Conservation (phyloP, 768 basidiomycete genomes). For the Panaeolus cyanescens region DNA sequence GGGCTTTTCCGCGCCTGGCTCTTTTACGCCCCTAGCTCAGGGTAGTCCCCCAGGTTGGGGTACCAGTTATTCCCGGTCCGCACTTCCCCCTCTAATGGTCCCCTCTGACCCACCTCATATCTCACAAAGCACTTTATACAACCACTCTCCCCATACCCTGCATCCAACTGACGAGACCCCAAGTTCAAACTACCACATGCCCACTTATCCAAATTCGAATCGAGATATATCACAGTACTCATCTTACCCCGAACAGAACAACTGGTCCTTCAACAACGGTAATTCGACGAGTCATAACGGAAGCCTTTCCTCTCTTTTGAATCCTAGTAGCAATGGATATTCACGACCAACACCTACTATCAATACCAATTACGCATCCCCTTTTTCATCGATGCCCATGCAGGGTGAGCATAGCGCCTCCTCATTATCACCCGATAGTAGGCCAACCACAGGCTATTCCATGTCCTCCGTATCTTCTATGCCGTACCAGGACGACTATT, state of each 20-base stretch:
- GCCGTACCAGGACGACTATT: slow-evolving; percentile 75
- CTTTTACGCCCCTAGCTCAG: slow-evolving; percentile 73
- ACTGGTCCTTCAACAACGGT: slow-evolving; percentile 52
- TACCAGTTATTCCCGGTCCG: slow-evolving; percentile 57
- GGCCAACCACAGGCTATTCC: slow-evolving; percentile 85
- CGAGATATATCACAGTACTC: slow-evolving; percentile 60
- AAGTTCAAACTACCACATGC: slow-evolving; percentile 45
- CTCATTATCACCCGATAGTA: slow-evolving; percentile 81
- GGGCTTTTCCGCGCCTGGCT: slow-evolving; percentile 83
- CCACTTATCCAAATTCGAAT: slow-evolving; percentile 42
- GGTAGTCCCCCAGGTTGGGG: slow-evolving; percentile 60
- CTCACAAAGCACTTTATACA: slow-evolving; percentile 57
- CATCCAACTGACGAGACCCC: slow-evolving; percentile 75
- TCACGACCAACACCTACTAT: slow-evolving; percentile 68
- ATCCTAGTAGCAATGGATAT: slow-evolving; percentile 63
- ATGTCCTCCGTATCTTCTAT: slow-evolving; percentile 81
- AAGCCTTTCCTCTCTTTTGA: slow-evolving; percentile 76
- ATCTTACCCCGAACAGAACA: slow-evolving; percentile 55
- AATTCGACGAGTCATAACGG: slow-evolving; percentile 65
- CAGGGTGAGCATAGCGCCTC: slow-evolving; percentile 69
- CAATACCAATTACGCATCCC: slow-evolving; percentile 70
- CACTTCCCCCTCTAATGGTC: slow-evolving; percentile 81
- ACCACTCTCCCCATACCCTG: slow-evolving; percentile 59
- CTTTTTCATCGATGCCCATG: slow-evolving; percentile 72
- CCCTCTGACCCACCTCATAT: slow-evolving; percentile 73